A percentile compares a stretch with the other conserved stretches of the same genome.
phyloP scores from a whole-genome alignment of 176 grass and related monocot genomes.

The Zea mays region Zm-B73-REFERENCE-NAM-5.0 NC_050100.1:225281501-225282000 shows the following conservation, averaged over 20 bases:
- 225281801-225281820: neutral
- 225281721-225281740: constrained; percentile 39
- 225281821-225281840: neutral
- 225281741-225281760: constrained; percentile 18
- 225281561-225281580: too few relatives aligned
- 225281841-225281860: neutral
- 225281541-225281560: too few relatives aligned
- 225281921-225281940: neutral
- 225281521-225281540: too few relatives aligned
- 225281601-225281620: constrained; percentile 28
- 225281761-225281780: constrained; percentile 35
- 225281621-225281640: constrained; percentile 38
- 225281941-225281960: neutral
- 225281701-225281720: too few relatives aligned
- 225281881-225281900: neutral
- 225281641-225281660: neutral
- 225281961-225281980: neutral
- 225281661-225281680: neutral
- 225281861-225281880: neutral
- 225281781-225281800: neutral
- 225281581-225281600: constrained; percentile 31
- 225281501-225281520: too few relatives aligned
- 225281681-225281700: neutral
- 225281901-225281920: neutral
- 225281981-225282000: neutral